phyloP scores from a whole-genome alignment of 257 asterid species.

The Capsicum rhomboideum region DNA sequence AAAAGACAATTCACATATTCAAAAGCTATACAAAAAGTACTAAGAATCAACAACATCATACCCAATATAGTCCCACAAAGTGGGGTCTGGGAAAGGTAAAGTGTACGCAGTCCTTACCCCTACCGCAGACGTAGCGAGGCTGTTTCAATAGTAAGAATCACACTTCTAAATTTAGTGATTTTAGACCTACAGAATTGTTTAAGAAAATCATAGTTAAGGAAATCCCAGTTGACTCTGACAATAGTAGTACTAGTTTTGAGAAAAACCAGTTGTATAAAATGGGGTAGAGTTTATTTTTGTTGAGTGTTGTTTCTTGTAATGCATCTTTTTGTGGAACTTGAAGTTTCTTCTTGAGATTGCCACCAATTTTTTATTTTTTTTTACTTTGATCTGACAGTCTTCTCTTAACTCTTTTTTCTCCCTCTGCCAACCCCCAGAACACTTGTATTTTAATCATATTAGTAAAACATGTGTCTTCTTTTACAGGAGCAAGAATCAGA shows the following conservation, averaged over 20 bases:
- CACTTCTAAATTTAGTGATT: neutral
- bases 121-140: too few relatives aligned
- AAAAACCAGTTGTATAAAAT: neutral
- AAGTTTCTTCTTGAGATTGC: neutral
- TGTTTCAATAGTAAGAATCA: neutral
- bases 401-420: neutral
- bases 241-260: neutral
- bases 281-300: neutral
- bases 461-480: conserved; percentile 1
- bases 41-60: neutral
- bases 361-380: neutral
- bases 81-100: too few relatives aligned
- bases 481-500: conserved; percentile 65
- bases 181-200: neutral
- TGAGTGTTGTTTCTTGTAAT: neutral
- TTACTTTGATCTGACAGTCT: neutral
- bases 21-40: neutral
- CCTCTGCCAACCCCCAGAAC: neutral
- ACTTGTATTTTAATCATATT: neutral
- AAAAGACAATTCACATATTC: neutral
- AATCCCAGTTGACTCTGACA: neutral
- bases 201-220: neutral
- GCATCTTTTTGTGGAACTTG: neutral
- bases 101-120: too few relatives aligned
- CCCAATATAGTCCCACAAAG: too few relatives aligned